Evolutionary conservation across 495 filamentous ascomycete genomes (phyloP), one percentile per base, ranked within the genome.

Genomic region (Podospora pseudocomata): DNA sequence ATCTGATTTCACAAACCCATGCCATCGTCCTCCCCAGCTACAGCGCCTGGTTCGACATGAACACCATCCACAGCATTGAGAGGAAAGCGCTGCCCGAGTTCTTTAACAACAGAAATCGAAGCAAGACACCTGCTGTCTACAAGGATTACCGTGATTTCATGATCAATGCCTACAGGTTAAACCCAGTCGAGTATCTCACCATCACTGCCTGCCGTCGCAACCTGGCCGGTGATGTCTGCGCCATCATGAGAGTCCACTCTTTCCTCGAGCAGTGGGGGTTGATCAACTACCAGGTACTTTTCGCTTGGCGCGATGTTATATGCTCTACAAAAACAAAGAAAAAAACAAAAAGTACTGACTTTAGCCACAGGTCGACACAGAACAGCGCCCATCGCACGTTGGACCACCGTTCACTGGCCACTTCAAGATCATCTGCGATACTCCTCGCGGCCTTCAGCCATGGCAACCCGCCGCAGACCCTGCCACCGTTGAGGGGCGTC

Each of bases 91-190:
- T 99, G 64, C 93, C 94, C 2, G 95, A 99, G 79, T 99, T 97
- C 79, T 99, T 99, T 86, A 97, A 98, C 81, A 92, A 87, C 78
- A 87, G 96, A 55, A 99, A 99, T 78, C 91, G 95, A 74, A 97
- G 94, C 86, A 99, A 99, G 82, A 99, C 95, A 0, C 89, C 91
- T 4, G 89, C 92, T n/a, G 91, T 97, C 18, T 99, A 98, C 79
- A 97, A 97, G 79, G 95, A 99, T 75, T 98, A 98, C 79, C 89
- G 95, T 68, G 94, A 98, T 74, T 99, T 99, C 79, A 99, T 99
- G 95, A 94, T 99, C 78, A 98, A 98, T 77, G 97, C 95, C 19
- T 99, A 99, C 79, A 88, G 95, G 23, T 80, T 99, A 61, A 98
- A 97, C 76, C 95, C 95, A 3, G 85, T 92, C 28, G 95, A 99